Evolutionary conservation across 2,329 filamentous ascomycete genomes (phyloP).

Genomic region (Fusarium setosum): DNA sequence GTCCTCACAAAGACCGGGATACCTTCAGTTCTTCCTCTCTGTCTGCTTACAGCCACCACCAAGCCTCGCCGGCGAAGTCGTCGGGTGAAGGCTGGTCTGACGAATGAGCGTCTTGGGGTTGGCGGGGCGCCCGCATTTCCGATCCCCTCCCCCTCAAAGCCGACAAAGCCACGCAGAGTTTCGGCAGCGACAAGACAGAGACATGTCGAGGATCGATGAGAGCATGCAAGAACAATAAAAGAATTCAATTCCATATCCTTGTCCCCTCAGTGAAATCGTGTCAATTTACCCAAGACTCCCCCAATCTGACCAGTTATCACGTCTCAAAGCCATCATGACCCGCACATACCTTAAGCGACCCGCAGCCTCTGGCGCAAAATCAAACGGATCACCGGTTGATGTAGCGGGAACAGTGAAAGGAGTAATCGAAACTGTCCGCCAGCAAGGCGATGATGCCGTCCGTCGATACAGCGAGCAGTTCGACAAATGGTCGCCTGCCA

Average conservation of each 20-base stretch:
- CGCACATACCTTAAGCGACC: neutral
- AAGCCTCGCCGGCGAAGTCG: neutral
- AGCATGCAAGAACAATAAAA: neutral
- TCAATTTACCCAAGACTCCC: neutral
- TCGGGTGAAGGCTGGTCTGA: neutral
- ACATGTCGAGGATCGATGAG: neutral
- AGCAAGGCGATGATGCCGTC: constrained; percentile 59
- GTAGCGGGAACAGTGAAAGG: neutral
- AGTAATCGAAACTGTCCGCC: neutral
- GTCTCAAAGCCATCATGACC: neutral
- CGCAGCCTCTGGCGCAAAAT: neutral
- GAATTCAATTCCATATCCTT: neutral
- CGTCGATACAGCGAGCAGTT: constrained; percentile 63
- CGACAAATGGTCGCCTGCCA: constrained; percentile 62
- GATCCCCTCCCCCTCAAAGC: neutral
- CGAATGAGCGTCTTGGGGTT: neutral
- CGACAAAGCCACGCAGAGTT: neutral
- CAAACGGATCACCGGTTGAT: neutral
- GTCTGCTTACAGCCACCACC: neutral
- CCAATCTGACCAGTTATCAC: neutral
- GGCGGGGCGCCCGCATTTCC: neutral
- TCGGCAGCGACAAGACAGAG: neutral
- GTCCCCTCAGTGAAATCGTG: neutral
- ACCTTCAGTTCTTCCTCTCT: neutral
- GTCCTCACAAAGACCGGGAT: neutral